These are phyloP conservation scores for Xylariaceae sp. DNA, from an alignment of 2,329 filamentous ascomycete species.

Conservation along the genomic window DNA sequence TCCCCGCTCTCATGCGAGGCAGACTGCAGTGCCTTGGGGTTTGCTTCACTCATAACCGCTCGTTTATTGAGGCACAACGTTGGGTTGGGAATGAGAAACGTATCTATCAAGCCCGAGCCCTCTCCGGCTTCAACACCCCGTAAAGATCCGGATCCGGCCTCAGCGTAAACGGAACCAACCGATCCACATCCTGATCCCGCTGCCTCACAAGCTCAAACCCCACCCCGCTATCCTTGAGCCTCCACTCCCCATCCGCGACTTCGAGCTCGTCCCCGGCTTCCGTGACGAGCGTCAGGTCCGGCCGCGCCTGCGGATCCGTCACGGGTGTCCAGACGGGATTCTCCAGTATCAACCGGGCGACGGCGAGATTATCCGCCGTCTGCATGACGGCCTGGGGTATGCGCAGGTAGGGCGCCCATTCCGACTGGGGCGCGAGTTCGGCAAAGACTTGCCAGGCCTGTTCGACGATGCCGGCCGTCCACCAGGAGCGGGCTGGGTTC, in stretches of 20 bases:
- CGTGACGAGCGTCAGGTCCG: slow-evolving; percentile 20
- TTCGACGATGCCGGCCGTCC: slow-evolving; percentile 43
- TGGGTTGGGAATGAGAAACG: no score
- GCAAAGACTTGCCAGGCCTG: slow-evolving; percentile 41
- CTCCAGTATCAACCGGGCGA: slow-evolving; percentile 41
- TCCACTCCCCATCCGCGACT: slow-evolving; percentile 20
- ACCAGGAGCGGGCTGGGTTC: slow-evolving; percentile 40
- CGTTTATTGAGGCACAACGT: no score
- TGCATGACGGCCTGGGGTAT: slow-evolving; percentile 38
- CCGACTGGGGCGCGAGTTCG: neutral
- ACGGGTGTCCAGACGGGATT: slow-evolving; percentile 40
- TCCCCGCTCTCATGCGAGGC: no score
- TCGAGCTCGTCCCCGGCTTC: slow-evolving; percentile 21
- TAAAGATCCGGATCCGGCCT: neutral
- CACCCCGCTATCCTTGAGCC: slow-evolving; percentile 10
- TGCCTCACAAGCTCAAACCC: neutral
- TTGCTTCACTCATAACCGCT: no score
- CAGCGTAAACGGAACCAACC: neutral
- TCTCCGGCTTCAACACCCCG: no score
- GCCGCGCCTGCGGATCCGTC: slow-evolving; percentile 24
- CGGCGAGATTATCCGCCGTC: slow-evolving; percentile 31
- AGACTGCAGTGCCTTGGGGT: no score
- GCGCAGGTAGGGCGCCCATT: slow-evolving; percentile 39
- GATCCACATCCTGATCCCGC: neutral
- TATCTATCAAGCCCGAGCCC: no score